Conservation (phyloP, 176 grass and related monocot genomes). For the Avena sativa region DNA sequence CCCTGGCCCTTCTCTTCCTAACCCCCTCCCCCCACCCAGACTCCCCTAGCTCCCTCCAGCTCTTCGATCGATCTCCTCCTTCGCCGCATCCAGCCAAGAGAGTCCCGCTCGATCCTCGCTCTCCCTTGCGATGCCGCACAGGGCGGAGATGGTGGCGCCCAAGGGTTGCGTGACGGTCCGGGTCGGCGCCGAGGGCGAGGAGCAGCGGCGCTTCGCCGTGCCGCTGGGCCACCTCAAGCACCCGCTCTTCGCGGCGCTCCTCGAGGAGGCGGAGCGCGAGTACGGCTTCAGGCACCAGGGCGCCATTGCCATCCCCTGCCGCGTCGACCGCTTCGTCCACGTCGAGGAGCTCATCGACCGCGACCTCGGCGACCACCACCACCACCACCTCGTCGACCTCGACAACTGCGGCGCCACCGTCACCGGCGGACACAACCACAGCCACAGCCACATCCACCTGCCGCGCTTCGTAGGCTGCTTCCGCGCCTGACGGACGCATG, state of each 20-base stretch:
- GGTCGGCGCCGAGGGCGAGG: constrained; percentile 75
- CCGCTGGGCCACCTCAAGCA: constrained; percentile 82
- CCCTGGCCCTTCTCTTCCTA: constrained; percentile 62
- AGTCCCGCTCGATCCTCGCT: background rate
- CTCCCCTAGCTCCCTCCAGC: background rate
- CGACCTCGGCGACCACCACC: constrained; percentile 45
- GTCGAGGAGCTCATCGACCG: constrained; percentile 65
- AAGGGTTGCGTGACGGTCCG: constrained; percentile 83
- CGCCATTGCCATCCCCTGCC: constrained; percentile 85
- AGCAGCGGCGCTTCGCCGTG: constrained; percentile 75
- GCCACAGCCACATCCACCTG: constrained; percentile 49
- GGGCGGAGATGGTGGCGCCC: constrained; percentile 38
- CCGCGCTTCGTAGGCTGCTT: constrained; percentile 76
- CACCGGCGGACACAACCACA: background rate
- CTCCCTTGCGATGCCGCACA: background rate
- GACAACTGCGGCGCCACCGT: background rate
- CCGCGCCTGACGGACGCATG: constrained; percentile 43
- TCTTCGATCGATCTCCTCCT: background rate
- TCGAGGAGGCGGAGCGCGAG: constrained; percentile 79
- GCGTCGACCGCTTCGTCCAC: constrained; percentile 75
- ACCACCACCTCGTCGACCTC: constrained; percentile 34
- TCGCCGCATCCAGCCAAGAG: background rate
- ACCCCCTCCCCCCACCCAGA: background rate
- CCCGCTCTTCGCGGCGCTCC: constrained; percentile 79
- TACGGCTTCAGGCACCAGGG: constrained; percentile 82